phyloP scores from a whole-genome alignment of 2,329 filamentous ascomycete species.

The Aspergillus cejpii region DNA sequence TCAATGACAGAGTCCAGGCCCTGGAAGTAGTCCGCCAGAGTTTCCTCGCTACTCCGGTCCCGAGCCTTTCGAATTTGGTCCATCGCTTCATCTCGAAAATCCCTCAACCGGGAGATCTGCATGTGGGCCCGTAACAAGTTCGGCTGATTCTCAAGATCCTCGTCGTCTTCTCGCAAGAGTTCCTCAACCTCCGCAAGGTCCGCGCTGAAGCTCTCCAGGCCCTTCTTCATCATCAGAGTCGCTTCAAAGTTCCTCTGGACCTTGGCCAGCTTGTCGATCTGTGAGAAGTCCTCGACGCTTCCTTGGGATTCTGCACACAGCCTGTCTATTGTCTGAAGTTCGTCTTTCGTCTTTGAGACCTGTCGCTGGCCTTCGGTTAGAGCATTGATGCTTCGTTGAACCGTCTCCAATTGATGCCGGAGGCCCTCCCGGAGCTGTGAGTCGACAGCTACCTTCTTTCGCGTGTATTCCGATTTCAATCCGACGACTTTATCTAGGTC shows the following conservation, averaged over 20 bases:
- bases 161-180: slow-evolving; percentile 75
- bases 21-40: slow-evolving; percentile 82
- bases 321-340: slow-evolving; percentile 98
- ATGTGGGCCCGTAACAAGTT: slow-evolving; percentile 87
- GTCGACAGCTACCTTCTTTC: slow-evolving; percentile 90
- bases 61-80: slow-evolving; percentile 81
- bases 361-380: slow-evolving; percentile 86
- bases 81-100: slow-evolving; percentile 93
- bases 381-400: slow-evolving; percentile 84
- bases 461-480: slow-evolving; percentile 84
- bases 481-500: slow-evolving; percentile 92
- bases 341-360: slow-evolving; percentile 88
- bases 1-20: slow-evolving; percentile 80
- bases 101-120: slow-evolving; percentile 81
- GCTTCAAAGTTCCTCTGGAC: slow-evolving; percentile 88
- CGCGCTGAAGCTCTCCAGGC: slow-evolving; percentile 79
- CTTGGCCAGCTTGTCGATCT: slow-evolving; percentile 55
- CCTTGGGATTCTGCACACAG: slow-evolving; percentile 94
- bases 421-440: slow-evolving; percentile 81
- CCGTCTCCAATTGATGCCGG: slow-evolving; percentile 87
- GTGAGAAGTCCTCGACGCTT: slow-evolving; percentile 95
- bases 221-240: slow-evolving; percentile 85
- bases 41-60: slow-evolving; percentile 68
- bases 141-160: slow-evolving; percentile 80
- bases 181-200: slow-evolving; percentile 68